Percentiles rank a stretch among this genome's conserved stretches.
phyloP scores from a whole-genome alignment of 2,329 filamentous ascomycete genomes.

The Didymella segeticola region DNA sequence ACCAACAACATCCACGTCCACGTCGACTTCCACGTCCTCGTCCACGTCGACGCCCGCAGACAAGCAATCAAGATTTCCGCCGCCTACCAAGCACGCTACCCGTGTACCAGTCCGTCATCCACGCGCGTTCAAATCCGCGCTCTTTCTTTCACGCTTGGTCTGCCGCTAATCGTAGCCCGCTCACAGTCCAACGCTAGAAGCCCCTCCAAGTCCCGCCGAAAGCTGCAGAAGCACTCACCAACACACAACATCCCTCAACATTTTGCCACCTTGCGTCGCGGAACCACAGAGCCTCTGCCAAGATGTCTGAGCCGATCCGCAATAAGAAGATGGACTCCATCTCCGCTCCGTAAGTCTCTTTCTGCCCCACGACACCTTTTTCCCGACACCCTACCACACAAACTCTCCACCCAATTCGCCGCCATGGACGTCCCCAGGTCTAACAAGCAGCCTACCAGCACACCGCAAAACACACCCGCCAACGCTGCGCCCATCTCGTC shows the following conservation, averaged over 20 bases:
- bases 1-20: not conserved
- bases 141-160: slow-evolving; percentile 15
- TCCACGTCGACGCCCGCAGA: too few relatives aligned
- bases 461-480: slow-evolving; percentile 96
- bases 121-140: slow-evolving; percentile 11
- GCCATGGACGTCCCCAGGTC: slow-evolving; percentile 43
- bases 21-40: too few relatives aligned
- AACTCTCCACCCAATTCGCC: slow-evolving; percentile 27
- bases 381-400: slow-evolving; percentile 26
- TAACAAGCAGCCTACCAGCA: slow-evolving; percentile 64
- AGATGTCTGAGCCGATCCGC: slow-evolving; percentile 72
- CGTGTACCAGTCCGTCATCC: slow-evolving; percentile 4
- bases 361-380: slow-evolving; percentile 36
- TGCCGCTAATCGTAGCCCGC: slow-evolving; percentile 15
- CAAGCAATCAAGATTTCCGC: not conserved
- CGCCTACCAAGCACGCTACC: slow-evolving; percentile 1
- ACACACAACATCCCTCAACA: slow-evolving; percentile 40
- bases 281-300: slow-evolving; percentile 39
- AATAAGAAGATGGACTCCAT: slow-evolving; percentile 69
- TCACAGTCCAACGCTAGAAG: slow-evolving; percentile 8
- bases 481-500: slow-evolving; percentile 97
- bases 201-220: slow-evolving; percentile 39
- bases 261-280: slow-evolving; percentile 36
- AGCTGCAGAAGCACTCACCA: slow-evolving; percentile 44
- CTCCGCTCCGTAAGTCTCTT: slow-evolving; percentile 67